phyloP scores from a whole-genome alignment of 208 protist genomes.

The Leishmania arabica region DNA sequence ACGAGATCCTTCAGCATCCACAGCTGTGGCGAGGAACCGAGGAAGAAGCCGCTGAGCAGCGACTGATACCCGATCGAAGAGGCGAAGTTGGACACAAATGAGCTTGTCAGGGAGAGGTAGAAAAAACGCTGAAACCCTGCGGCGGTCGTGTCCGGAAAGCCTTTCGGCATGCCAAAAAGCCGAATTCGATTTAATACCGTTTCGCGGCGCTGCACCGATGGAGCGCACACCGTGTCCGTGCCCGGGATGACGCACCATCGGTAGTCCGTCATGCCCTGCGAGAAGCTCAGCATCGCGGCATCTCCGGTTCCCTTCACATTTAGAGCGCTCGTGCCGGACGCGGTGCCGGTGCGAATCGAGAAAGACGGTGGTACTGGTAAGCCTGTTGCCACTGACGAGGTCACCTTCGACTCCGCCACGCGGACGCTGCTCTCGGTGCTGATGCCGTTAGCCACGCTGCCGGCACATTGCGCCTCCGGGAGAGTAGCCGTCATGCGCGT shows the following conservation, averaged over 20 bases:
- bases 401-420: background rate
- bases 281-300: constrained; percentile 39
- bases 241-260: constrained; percentile 37
- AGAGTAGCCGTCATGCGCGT: background rate
- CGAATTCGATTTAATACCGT: constrained; percentile 37
- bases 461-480: background rate
- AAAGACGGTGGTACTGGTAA: constrained; percentile 4
- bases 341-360: background rate
- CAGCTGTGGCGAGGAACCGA: constrained; percentile 75
- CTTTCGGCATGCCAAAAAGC: constrained; percentile 78
- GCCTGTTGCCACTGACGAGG: background rate
- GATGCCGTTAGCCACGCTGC: background rate
- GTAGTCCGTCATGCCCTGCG: constrained; percentile 61
- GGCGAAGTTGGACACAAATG: constrained; percentile 82
- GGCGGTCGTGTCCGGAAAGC: constrained; percentile 73
- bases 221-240: constrained; percentile 14
- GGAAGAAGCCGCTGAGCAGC: constrained; percentile 83
- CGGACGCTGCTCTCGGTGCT: background rate
- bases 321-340: background rate
- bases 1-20: constrained; percentile 89
- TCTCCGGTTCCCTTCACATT: constrained; percentile 3
- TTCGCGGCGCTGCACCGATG: constrained; percentile 41
- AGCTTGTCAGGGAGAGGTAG: constrained; percentile 67
- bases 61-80: constrained; percentile 88
- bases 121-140: constrained; percentile 81